Conservation (phyloP, 331 rosid species). For the Quercus lobata region DNA sequence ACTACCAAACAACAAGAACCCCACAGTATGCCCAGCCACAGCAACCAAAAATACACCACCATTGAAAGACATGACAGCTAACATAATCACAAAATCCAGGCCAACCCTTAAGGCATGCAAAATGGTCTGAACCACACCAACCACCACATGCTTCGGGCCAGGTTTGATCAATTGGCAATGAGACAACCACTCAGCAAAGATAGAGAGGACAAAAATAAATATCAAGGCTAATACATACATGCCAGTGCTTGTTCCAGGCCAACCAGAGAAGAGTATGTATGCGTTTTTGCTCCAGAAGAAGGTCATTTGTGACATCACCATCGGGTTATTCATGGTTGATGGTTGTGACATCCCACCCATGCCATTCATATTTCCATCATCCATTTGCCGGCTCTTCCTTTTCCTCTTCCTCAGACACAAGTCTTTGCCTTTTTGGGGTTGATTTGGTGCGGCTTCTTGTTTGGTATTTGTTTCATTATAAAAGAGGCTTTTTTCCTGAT, state of each 20-base stretch:
- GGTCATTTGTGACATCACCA: conserved; percentile 85
- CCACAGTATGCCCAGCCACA: conserved; percentile 57
- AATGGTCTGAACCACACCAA: conserved; percentile 50
- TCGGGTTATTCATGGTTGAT: neutral
- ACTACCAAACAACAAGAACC: conserved; percentile 56
- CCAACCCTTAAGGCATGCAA: conserved; percentile 51
- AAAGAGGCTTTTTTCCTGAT: too few species aligned
- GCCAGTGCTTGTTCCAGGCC: conserved; percentile 54
- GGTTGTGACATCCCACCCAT: too few species aligned
- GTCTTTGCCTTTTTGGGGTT: too few species aligned
- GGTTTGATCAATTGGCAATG: conserved; percentile 40
- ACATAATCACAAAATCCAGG: conserved; percentile 62
- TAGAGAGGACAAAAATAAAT: conserved; percentile 44
- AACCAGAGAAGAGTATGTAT: conserved; percentile 45
- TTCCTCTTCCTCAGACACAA: too few species aligned
- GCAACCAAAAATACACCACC: conserved; percentile 65
- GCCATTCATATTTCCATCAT: too few species aligned
- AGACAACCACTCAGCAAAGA: conserved; percentile 48
- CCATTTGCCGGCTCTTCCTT: too few species aligned
- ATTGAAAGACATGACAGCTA: conserved; percentile 83
- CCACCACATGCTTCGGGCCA: conserved; percentile 22
- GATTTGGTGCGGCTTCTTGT: too few species aligned
- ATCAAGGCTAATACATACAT: conserved; percentile 62
- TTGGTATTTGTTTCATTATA: too few species aligned
- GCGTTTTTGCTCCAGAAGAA: conserved; percentile 74